Base-by-base conservation (phyloP, 176 grass and related monocot genomes). In the Cenchrus americanus region DNA sequence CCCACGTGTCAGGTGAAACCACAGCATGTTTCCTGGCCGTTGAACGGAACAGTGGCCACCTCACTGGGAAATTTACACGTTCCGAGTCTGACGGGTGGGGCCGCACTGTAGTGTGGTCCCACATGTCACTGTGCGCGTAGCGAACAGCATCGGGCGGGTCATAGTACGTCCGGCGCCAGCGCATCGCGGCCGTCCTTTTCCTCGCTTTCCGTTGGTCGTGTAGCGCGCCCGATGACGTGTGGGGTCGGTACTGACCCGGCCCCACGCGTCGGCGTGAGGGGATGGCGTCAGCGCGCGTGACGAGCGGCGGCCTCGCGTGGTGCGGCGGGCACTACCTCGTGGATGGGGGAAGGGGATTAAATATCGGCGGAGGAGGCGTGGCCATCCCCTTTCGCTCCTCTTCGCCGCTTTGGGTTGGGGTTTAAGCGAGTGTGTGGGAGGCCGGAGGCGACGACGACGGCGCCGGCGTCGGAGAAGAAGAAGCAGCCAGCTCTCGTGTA, bases 221-320 rank as follows among this genome's bases (percentile, higher is more conserved):
- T 1, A 3, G 0, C 1, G 0, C 1, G 0, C 0, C 0, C 2
- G 0, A 5, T 85, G 88, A 80, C 80, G 32, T 44, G 5, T 2
- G 61, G 88, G 60, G 0, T 18, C 12, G 0, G 0, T 0, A 0
- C 0, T 0, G 0, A 0, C 0, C 0, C 0, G 83, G 61, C 0
- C 80, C 84, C 22, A 2, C 0, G 0, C 0, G 80, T 66, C 84
- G 83, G 43, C 6, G 5, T 0, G 0, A 0, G 0, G 0, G 8
- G 46, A 1, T 4, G 0, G 5, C 0, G 0, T 37, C 0, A 0
- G 0, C 3, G 0, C 0, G 11, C 26, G 66, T 82, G 72, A 15
- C 5, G 10, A 6, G 34, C 10, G n/a, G 43, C 7, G 58, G 72
- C 2, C 19, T 47, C 21, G 65, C 79, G 65, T 37, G 65, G 65